Conservation (phyloP, 2,329 filamentous ascomycete genomes). For the Fusarium lyarnte region DNA sequence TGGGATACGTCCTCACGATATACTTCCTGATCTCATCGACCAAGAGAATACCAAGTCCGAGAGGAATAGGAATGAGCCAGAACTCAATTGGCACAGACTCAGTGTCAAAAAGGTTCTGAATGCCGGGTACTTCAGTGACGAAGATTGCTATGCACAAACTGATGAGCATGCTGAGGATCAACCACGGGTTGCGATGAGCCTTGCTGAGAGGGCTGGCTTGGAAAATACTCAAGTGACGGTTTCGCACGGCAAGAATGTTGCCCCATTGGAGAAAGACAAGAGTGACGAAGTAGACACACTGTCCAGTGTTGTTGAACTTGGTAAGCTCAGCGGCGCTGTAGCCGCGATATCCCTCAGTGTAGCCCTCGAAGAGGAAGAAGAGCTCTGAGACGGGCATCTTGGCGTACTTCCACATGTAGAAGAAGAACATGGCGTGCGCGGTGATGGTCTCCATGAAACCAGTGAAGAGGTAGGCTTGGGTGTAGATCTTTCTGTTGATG, state of each 20-base stretch:
- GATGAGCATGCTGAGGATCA: constrained; percentile 56
- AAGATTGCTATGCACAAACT: constrained; percentile 63
- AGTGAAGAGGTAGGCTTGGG: constrained; percentile 62
- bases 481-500: constrained; percentile 62
- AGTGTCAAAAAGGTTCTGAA: constrained; percentile 60
- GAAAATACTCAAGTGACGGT: constrained; percentile 61
- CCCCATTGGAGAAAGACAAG: constrained; percentile 65
- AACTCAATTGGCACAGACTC: constrained; percentile 61
- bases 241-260: constrained; percentile 62
- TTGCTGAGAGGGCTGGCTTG: constrained; percentile 60
- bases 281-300: constrained; percentile 64
- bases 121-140: constrained; percentile 60
- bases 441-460: constrained; percentile 61
- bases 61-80: constrained; percentile 61
- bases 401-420: constrained; percentile 60
- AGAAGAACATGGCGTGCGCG: constrained; percentile 63
- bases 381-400: constrained; percentile 58
- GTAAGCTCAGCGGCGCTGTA: constrained; percentile 57
- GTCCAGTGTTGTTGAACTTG: constrained; percentile 59
- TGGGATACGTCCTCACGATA: constrained; percentile 57
- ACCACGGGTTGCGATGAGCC: constrained; percentile 60
- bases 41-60: constrained; percentile 59
- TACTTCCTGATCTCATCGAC: constrained; percentile 65
- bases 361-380: constrained; percentile 61
- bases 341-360: constrained; percentile 59